These are phyloP conservation scores for Termitomyces sp. DNA, from an alignment of 768 basidiomycete genomes.

Conservation along the genomic window DNA sequence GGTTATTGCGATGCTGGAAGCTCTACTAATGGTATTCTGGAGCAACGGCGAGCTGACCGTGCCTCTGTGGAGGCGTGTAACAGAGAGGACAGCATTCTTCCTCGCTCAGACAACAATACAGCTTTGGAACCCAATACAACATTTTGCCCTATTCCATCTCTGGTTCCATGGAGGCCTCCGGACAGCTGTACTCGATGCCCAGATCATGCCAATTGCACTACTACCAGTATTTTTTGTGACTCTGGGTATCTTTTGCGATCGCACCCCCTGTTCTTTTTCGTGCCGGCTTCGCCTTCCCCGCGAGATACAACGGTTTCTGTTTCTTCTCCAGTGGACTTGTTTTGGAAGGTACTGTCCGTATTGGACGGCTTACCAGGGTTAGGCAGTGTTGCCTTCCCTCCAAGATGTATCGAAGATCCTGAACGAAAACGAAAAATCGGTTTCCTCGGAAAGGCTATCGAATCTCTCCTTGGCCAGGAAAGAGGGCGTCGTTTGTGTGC, in stretches of 20 bases:
- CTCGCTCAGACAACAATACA: constrained; percentile 18
- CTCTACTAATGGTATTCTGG: constrained; percentile 52
- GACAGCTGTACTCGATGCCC: constrained; percentile 70
- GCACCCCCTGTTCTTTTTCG: constrained; percentile 49
- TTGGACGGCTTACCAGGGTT: constrained; percentile 70
- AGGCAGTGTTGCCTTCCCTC: constrained; percentile 73
- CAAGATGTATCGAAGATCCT: constrained; percentile 74
- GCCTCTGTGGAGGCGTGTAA: constrained; percentile 52
- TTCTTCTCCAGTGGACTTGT: constrained; percentile 31
- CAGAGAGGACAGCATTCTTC: constrained; percentile 40
- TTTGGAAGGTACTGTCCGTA: constrained; percentile 42
- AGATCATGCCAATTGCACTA: constrained; percentile 57
- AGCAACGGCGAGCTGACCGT: constrained; percentile 37
- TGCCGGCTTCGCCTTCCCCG: constrained; percentile 32
- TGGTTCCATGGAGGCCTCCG: constrained; percentile 52
- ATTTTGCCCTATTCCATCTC: constrained; percentile 48
- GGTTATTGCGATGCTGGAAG: constrained; percentile 72
- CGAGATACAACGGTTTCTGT: constrained; percentile 32
- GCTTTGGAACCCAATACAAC: constrained; percentile 18
- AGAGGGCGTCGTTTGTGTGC: constrained; percentile 61
- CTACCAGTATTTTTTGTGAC: constrained; percentile 56
- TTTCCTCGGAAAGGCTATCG: constrained; percentile 66
- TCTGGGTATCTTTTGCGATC: constrained; percentile 61
- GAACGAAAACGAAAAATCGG: constrained; percentile 70
- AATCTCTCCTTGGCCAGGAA: constrained; percentile 55